Conservation (phyloP, 495 filamentous ascomycete species). For the Annulohypoxylon moriforme region DNA sequence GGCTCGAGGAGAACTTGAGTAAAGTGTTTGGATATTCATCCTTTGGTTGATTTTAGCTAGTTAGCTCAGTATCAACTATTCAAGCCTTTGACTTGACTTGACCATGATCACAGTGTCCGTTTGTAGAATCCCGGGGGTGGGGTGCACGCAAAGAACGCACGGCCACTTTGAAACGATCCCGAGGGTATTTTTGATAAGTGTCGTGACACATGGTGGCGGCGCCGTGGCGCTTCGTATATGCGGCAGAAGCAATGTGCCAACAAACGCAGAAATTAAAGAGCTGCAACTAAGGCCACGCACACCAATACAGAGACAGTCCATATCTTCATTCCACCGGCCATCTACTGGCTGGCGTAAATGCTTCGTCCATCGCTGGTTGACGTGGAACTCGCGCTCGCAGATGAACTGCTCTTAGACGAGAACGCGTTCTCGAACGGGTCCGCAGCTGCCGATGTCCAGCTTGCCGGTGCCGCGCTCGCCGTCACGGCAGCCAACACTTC, state of each 20-base stretch:
- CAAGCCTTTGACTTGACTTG: too few species aligned
- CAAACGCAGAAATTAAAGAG: neutral
- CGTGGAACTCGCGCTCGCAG: slow-evolving; percentile 15
- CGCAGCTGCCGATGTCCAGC: slow-evolving; percentile 36
- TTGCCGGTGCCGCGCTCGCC: slow-evolving; percentile 34
- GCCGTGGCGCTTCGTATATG: neutral
- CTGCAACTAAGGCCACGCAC: slow-evolving; percentile 20
- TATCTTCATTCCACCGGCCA: slow-evolving; percentile 9
- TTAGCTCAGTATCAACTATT: too few species aligned
- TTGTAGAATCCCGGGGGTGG: too few species aligned
- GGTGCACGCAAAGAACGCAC: too few species aligned
- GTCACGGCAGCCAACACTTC: slow-evolving; percentile 28
- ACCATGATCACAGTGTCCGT: too few species aligned
- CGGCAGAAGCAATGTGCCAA: neutral
- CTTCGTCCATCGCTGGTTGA: slow-evolving; percentile 12
- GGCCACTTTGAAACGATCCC: too few species aligned
- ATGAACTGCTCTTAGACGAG: slow-evolving; percentile 10
- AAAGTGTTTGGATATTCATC: too few species aligned
- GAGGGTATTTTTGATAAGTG: too few species aligned
- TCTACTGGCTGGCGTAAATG: neutral
- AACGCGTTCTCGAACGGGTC: slow-evolving; percentile 4
- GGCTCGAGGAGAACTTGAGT: neutral
- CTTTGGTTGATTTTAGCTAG: too few species aligned
- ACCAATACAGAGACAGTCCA: slow-evolving; percentile 22
- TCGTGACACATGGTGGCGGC: too few species aligned